Conservation (phyloP, 306 rosid genomes). For the Pyrus betulifolia region DNA sequence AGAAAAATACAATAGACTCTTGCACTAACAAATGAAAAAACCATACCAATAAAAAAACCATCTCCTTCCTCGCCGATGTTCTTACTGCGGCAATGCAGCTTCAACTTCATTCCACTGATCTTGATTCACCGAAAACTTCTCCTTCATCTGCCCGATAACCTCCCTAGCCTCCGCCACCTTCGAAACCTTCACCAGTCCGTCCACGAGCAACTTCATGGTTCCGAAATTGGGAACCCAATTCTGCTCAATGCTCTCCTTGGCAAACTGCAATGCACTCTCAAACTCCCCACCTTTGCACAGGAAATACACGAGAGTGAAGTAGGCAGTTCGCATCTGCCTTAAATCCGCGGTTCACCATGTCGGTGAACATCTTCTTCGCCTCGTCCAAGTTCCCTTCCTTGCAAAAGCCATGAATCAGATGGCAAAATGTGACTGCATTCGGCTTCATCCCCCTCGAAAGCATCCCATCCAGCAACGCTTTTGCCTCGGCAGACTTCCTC, state of each 20-base stretch:
- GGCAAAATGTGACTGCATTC: slow-evolving; percentile 36
- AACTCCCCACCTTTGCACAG: slow-evolving; percentile 45
- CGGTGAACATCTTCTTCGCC: slow-evolving; percentile 46
- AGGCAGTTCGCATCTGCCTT: slow-evolving; percentile 36
- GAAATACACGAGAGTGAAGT: slow-evolving; percentile 46
- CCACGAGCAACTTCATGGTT: slow-evolving; percentile 58
- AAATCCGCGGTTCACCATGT: slow-evolving; percentile 45
- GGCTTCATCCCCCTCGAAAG: slow-evolving; percentile 46
- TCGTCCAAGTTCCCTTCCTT: slow-evolving; percentile 59
- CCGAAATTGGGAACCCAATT: slow-evolving; percentile 64
- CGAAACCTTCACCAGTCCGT: slow-evolving; percentile 51
- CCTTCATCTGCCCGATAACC: slow-evolving; percentile 54
- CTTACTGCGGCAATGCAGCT: slow-evolving; percentile 47
- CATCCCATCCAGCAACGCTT: slow-evolving; percentile 63
- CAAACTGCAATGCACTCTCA: slow-evolving; percentile 38
- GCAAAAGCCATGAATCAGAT: slow-evolving; percentile 72
- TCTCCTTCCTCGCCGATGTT: neutral
- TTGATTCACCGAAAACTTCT: slow-evolving; percentile 37
- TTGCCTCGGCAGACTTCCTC: slow-evolving; percentile 59
- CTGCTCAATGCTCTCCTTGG: slow-evolving; percentile 53
- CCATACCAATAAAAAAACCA: neutral
- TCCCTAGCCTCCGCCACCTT: slow-evolving; percentile 56
- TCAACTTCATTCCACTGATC: slow-evolving; percentile 67
- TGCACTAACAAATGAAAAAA: neutral
- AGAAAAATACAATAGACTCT: no score